Percentiles rank a stretch among this genome's conserved stretches.
Evolutionary conservation across 2,329 filamentous ascomycete species (phyloP).

Genomic region (Epichloe gansuensis): DNA sequence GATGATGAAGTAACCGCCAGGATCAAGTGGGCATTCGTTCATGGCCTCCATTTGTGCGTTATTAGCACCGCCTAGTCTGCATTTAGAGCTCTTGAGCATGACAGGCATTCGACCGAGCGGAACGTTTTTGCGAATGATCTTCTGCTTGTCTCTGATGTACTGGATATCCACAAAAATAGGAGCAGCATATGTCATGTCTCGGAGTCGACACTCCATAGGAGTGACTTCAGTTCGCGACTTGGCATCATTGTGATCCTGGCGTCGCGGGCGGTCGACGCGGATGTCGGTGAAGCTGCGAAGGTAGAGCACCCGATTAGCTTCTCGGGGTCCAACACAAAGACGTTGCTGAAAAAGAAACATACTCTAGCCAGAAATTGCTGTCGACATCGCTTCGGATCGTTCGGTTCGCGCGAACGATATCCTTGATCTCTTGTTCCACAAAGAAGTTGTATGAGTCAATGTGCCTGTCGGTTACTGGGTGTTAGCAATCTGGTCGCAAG

Average conservation of each 20-base stretch:
- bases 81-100: constrained; percentile 94
- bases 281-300: constrained; percentile 64
- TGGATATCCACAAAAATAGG: constrained; percentile 88
- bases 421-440: constrained; percentile 89
- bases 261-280: constrained; percentile 69
- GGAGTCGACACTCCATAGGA: constrained; percentile 89
- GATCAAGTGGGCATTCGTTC: constrained; percentile 92
- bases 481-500: constrained; percentile 2
- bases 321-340: background rate
- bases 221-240: constrained; percentile 65
- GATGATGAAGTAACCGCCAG: constrained; percentile 95
- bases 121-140: constrained; percentile 62
- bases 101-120: constrained; percentile 85
- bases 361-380: constrained; percentile 80
- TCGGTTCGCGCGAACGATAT: constrained; percentile 86
- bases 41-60: constrained; percentile 82
- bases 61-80: constrained; percentile 69
- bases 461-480: constrained; percentile 36
- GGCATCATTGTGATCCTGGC: constrained; percentile 61
- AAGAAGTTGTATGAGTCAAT: constrained; percentile 99
- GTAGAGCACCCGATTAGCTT: background rate
- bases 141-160: constrained; percentile 71
- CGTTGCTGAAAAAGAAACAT: constrained; percentile 14
- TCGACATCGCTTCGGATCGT: constrained; percentile 86
- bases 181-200: constrained; percentile 96